phyloP scores from a whole-genome alignment of 1,284 basidiomycete genomes.

The Athelia sp. region DNA sequence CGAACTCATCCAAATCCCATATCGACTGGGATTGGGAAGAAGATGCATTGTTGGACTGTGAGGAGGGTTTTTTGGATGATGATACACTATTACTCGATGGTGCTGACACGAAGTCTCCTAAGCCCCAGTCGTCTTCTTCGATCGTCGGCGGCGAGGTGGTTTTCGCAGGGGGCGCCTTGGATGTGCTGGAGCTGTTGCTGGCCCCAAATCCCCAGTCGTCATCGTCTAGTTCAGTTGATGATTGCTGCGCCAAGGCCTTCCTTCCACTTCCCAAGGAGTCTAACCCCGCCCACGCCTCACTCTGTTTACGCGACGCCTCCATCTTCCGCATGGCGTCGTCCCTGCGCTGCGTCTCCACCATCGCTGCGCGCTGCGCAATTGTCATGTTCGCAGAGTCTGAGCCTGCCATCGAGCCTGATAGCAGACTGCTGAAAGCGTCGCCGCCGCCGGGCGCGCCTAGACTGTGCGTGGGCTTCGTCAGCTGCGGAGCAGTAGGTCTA shows the following conservation, averaged over 20 bases:
- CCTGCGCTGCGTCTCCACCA: slow-evolving; percentile 35
- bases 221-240: slow-evolving; percentile 23
- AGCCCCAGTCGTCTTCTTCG: slow-evolving; percentile 44
- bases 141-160: slow-evolving; percentile 23
- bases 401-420: slow-evolving; percentile 35
- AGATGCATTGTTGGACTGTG: too few species aligned
- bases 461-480: slow-evolving; percentile 17
- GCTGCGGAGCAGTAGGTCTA: slow-evolving; percentile 21
- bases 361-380: slow-evolving; percentile 48
- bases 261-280: slow-evolving; percentile 38
- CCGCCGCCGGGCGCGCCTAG: slow-evolving; percentile 20
- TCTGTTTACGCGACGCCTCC: slow-evolving; percentile 14
- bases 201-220: slow-evolving; percentile 42
- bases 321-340: slow-evolving; percentile 13
- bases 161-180: slow-evolving; percentile 4
- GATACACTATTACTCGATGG: slow-evolving; percentile 6
- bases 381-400: slow-evolving; percentile 38
- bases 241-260: slow-evolving; percentile 12
- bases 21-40: slow-evolving; percentile 17
- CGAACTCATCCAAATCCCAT: slow-evolving; percentile 47
- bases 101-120: slow-evolving; percentile 38
- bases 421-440: slow-evolving; percentile 71
- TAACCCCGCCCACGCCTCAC: slow-evolving; percentile 54
- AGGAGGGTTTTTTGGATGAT: too few species aligned
- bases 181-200: slow-evolving; percentile 8